These are phyloP conservation scores for Chaetomium strumarium DNA, from an alignment of 2,329 filamentous ascomycete genomes.

Conservation along the genomic window DNA sequence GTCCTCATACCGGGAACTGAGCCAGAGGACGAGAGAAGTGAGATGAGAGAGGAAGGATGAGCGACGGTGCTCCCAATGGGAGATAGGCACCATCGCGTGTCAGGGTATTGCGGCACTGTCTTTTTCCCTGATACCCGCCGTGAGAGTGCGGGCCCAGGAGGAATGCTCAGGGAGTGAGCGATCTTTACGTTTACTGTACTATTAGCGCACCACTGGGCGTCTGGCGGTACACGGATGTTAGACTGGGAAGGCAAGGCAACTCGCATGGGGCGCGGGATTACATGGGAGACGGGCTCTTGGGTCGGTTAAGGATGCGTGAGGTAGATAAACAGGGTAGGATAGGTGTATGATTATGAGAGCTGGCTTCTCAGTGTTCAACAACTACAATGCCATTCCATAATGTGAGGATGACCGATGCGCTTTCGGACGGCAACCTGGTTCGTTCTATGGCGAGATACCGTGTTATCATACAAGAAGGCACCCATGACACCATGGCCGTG, in stretches of 20 bases:
- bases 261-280: too few relatives aligned
- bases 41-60: background rate
- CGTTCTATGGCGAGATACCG: slow-evolving; percentile 1
- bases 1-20: background rate
- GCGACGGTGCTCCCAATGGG: too few relatives aligned
- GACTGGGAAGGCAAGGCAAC: background rate
- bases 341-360: background rate
- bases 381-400: background rate
- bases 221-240: background rate
- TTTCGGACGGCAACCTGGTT: background rate
- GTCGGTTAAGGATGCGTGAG: background rate
- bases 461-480: background rate
- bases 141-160: too few relatives aligned
- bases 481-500: background rate
- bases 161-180: too few relatives aligned
- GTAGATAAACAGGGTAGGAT: background rate
- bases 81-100: too few relatives aligned
- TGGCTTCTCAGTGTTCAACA: background rate
- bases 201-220: background rate
- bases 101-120: too few relatives aligned
- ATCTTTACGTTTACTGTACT: background rate
- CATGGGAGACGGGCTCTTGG: background rate
- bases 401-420: background rate
- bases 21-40: background rate
- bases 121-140: too few relatives aligned